Percentiles rank a stretch among this genome's conserved stretches.
phyloP scores from a whole-genome alignment of 2,329 filamentous ascomycete species.

The Fusarium sp. region DNA sequence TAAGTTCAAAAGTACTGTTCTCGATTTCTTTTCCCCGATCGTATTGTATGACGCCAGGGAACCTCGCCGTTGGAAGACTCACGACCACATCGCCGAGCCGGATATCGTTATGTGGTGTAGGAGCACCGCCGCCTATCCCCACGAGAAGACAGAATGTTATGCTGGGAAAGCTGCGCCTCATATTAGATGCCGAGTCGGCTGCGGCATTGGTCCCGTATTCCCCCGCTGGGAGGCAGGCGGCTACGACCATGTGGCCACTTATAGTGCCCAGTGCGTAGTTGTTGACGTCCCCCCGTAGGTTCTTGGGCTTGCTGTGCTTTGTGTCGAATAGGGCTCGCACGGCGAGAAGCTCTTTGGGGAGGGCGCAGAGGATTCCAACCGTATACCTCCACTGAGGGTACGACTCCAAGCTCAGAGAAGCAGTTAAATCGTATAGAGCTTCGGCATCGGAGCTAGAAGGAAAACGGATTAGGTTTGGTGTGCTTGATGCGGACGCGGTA shows the following conservation, averaged over 20 bases:
- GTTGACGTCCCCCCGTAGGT: conserved; percentile 9
- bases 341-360: conserved; percentile 12
- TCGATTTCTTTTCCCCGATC: conserved; percentile 22
- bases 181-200: conserved; percentile 10
- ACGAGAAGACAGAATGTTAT: conserved; percentile 17
- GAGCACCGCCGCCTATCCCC: conserved; percentile 13
- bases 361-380: conserved; percentile 24
- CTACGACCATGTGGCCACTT: conserved; percentile 20
- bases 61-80: not conserved
- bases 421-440: not conserved
- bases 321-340: conserved; percentile 25
- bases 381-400: not conserved
- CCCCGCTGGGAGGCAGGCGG: conserved; percentile 24
- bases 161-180: conserved; percentile 19
- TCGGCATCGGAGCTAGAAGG: not conserved
- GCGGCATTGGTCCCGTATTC: conserved; percentile 28
- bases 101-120: conserved; percentile 7
- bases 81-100: conserved; percentile 36
- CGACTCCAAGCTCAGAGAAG: not conserved
- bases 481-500: not conserved
- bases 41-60: conserved; percentile 27
- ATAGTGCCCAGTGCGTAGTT: conserved; percentile 26
- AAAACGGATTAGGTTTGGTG: not conserved
- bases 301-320: not conserved
- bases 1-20: not conserved